phyloP scores from a whole-genome alignment of 192 early-diverging fungal genomes.

The Podila clonocystis region DNA sequence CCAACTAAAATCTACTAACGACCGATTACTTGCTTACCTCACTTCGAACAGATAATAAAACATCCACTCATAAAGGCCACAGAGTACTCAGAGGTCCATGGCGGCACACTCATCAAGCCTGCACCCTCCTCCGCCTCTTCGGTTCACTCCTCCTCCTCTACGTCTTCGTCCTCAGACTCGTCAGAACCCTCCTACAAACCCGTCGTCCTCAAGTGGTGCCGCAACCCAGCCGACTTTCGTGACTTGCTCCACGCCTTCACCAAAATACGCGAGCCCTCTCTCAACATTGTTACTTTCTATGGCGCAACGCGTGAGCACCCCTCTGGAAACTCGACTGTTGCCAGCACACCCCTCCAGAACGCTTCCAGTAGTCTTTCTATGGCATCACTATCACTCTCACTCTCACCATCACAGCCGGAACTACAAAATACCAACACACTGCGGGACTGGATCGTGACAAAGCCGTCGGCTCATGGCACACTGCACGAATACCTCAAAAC shows the following conservation, averaged over 20 bases:
- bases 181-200: constrained; percentile 32
- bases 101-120: constrained; percentile 32
- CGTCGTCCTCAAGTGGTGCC: constrained; percentile 44
- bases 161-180: not conserved
- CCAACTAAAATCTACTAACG: not conserved
- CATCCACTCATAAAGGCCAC: constrained; percentile 50
- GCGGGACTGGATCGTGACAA: constrained; percentile 51
- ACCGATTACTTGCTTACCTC: not conserved
- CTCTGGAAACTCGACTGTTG: constrained; percentile 8
- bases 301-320: constrained; percentile 46
- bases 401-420: constrained; percentile 13
- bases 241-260: constrained; percentile 37
- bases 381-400: constrained; percentile 33
- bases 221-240: constrained; percentile 45
- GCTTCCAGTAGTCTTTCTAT: constrained; percentile 6
- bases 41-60: constrained; percentile 37
- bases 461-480: constrained; percentile 45
- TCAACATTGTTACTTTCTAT: constrained; percentile 40
- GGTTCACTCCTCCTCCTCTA: constrained; percentile 28
- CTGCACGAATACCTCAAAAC: constrained; percentile 44
- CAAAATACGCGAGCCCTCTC: constrained; percentile 33
- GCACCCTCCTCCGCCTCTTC: constrained; percentile 19
- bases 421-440: not conserved
- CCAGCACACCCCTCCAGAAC: not conserved
- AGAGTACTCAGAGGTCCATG: constrained; percentile 51